Evolutionary conservation across 345 rosid species (phyloP).

Genomic region (Hibiscus mutabilis): DNA sequence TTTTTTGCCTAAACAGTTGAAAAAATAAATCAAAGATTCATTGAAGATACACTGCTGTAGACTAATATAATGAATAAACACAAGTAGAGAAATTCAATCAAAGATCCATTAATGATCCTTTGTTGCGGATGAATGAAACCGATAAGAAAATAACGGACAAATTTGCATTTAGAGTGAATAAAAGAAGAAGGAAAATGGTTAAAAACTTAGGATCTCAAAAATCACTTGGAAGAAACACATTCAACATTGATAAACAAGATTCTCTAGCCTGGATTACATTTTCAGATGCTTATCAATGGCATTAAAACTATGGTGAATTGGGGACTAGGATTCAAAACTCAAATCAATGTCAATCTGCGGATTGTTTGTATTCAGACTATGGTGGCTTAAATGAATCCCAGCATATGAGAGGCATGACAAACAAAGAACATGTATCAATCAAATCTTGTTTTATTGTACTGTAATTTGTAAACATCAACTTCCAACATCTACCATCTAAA

Average conservation of each 20-base stretch:
- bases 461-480: neutral
- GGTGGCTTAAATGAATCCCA: neutral
- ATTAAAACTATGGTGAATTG: neutral
- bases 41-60: slow-evolving; percentile 49
- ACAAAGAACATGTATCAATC: neutral
- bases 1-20: neutral
- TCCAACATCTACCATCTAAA: neutral
- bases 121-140: neutral
- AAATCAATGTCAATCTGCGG: neutral
- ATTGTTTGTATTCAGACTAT: neutral
- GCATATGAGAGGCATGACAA: neutral
- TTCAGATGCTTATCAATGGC: neutral
- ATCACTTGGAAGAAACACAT: neutral
- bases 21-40: neutral
- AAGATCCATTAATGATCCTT: slow-evolving; percentile 22
- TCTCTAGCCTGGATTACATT: neutral
- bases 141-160: neutral
- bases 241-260: neutral
- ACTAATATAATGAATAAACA: slow-evolving; percentile 59
- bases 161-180: neutral
- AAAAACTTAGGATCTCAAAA: neutral
- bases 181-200: neutral
- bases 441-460: neutral
- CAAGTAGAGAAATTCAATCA: neutral
- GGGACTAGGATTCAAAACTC: neutral